Evolutionary conservation across 768 basidiomycete genomes (phyloP).

Genomic region (Leccinum obscurum): DNA sequence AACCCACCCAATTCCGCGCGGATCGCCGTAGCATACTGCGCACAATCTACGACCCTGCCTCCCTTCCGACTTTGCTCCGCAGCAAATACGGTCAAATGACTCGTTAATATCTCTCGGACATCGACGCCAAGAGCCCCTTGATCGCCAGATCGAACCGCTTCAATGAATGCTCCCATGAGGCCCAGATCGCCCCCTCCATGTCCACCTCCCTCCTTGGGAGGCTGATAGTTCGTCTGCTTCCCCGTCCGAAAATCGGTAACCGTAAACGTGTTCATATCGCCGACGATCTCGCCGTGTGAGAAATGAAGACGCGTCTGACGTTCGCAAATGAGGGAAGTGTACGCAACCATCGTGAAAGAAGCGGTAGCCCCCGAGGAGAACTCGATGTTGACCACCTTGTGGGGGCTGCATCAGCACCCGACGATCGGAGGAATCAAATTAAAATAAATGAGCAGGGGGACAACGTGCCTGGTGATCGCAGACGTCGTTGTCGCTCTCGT

Average conservation of each 20-base stretch:
- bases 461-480: slow-evolving; percentile 73
- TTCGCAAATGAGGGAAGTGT: slow-evolving; percentile 74
- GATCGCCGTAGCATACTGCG: slow-evolving; percentile 58
- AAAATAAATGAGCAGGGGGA: neutral
- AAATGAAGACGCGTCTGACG: slow-evolving; percentile 87
- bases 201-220: slow-evolving; percentile 40
- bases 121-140: neutral
- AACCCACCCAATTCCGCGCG: slow-evolving; percentile 46
- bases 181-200: neutral
- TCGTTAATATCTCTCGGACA: neutral
- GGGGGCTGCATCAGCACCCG: neutral
- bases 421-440: neutral
- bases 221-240: slow-evolving; percentile 43
- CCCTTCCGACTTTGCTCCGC: slow-evolving; percentile 41
- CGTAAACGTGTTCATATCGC: slow-evolving; percentile 76
- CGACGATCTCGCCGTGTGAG: slow-evolving; percentile 85
- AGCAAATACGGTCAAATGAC: neutral
- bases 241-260: slow-evolving; percentile 74
- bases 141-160: neutral
- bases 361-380: slow-evolving; percentile 80
- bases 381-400: slow-evolving; percentile 80
- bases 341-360: slow-evolving; percentile 89
- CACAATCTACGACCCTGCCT: slow-evolving; percentile 75
- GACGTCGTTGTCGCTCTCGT: slow-evolving; percentile 83
- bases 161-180: neutral